Base-by-base conservation (phyloP, 257 asterid species). In the Gentiana dahurica region DNA sequence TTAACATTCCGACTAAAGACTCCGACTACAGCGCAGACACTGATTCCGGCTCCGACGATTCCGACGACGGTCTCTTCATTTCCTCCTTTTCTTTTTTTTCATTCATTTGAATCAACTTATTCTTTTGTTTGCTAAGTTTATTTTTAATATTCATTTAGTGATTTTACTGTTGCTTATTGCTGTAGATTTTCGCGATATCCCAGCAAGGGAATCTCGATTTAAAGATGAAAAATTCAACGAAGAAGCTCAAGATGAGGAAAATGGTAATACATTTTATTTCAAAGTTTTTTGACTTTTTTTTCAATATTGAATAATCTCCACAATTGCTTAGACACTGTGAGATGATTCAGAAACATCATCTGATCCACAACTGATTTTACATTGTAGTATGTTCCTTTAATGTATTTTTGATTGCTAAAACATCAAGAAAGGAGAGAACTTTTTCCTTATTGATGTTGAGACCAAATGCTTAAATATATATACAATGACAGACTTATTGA, bases 11-110 rank as follows among this genome's bases (percentile, higher is more conserved):
- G 15, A 65, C 71, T 8, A 72, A 61, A 55, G 75, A 80, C 39
- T 72, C 85, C 47, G 97, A 89, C 65, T 89, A 74, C 70, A 73
- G 94, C 37, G 97, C 95, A 38, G 97, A 86, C 54, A 60, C 85
- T 2, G 83, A 79, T 37, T 60, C 75, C n/a, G 82, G 61, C 11
- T 1, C 59, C 34, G 65, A 34, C 46, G 54, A 78, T 49, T 61
- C 80, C 32, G 82, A 72, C 0, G 66, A 77, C 24, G 34, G 53
- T 79, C 52, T 76, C 85, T 11, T 12, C 41, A 46, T 34, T 12
- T 34, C 36, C 44, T 7, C 43, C 8, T 45, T 11, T 47, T 8
- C 35, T 24, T 24, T 36, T 32, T 32, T 6, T 7, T 43, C 41
- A 10, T 9, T 53, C 53, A 36, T 12, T 12, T 8, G 24, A 24